Evolutionary conservation across 441 rosid genomes (phyloP), one percentile per base, ranked within the genome.

Genomic region (Eruca vesicaria): DNA sequence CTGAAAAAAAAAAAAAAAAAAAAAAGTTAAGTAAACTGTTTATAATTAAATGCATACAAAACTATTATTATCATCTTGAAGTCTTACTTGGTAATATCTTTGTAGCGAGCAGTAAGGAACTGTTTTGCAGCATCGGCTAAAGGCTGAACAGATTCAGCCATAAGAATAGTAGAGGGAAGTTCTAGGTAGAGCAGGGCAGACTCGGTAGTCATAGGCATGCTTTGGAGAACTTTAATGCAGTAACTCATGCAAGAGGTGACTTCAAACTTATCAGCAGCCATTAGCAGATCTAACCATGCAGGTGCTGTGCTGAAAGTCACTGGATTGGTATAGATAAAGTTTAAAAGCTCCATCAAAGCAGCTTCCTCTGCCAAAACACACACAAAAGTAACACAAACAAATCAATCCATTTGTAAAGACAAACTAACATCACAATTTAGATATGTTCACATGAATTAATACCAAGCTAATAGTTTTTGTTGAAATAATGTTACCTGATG

Each of bases 231-330:
- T 58, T 85, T 80, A 74, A 91, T 86, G 72, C 94, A 89, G 61
- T 83, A 82, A 68, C 91, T 85, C 94, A 89, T 89, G 82, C 94
- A 89, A 57, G 94, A 87, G 2, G 89, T 89, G 76, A 87, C 94
- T 75, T 89, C 88, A 31, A 89, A 89, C 66, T 89, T 89, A 78
- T 87, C 94, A 59, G 94, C 94, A 81, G 90, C 91, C 94, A 89
- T 89, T 43, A 89, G 74, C 75, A 89, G 87, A 78, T 89, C 94
- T 74, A 89, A 73, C 75, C 87, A 81, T 20, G 86, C 86, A 57
- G 90, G 82, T 53, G 91, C 83, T 19, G 85, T 82, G 33, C 76
- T 79, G 26, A 81, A 82, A 53, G 88, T 82, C 61, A 89, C 71
- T 6, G 80, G 74, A 74, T 77, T 87, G 82, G 87, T 84, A 78